These are phyloP conservation scores for Phialemoniopsis sp. DNA, from an alignment of 2,329 filamentous ascomycete species.

Conservation along the genomic window DNA sequence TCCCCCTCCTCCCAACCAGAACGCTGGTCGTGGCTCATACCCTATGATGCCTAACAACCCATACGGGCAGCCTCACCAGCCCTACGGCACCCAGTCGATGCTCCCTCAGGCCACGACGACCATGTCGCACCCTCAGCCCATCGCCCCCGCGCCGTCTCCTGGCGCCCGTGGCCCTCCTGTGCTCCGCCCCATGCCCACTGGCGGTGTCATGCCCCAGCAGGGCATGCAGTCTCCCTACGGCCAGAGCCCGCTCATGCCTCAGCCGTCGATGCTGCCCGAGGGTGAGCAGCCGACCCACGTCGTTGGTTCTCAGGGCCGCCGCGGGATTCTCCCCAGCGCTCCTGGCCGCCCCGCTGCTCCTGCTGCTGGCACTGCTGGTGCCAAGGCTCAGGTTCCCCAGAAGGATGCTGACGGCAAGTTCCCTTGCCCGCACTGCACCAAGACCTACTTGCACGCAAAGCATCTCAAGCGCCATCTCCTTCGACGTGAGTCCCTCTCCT, in stretches of 20 bases:
- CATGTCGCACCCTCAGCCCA: conserved; percentile 69
- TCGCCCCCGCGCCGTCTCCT: conserved; percentile 64
- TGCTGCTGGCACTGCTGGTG: conserved; percentile 60
- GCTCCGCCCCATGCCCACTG: conserved; percentile 67
- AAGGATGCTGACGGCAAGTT: conserved; percentile 98
- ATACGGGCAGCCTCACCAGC: conserved; percentile 49
- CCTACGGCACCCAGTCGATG: conserved; percentile 56
- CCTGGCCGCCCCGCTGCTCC: conserved; percentile 79
- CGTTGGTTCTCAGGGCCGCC: conserved; percentile 87
- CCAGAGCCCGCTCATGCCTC: conserved; percentile 51
- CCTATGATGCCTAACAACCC: conserved; percentile 48
- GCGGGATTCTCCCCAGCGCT: conserved; percentile 87
- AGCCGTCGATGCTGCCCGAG: conserved; percentile 50
- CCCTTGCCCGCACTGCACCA: conserved; percentile 95
- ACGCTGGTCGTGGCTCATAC: conserved; percentile 43
- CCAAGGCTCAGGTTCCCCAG: conserved; percentile 81
- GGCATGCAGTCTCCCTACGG: conserved; percentile 58
- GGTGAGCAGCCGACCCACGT: conserved; percentile 77
- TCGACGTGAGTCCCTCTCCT: conserved; percentile 68
- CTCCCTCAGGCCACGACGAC: conserved; percentile 64
- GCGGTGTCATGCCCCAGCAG: conserved; percentile 56
- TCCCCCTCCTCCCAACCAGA: conserved; percentile 42
- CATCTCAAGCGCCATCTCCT: conserved; percentile 95
- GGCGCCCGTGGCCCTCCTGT: conserved; percentile 55
- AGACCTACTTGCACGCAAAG: conserved; percentile 96